These are phyloP conservation scores for Elsinoe perseae DNA, from an alignment of 2,329 filamentous ascomycete genomes.

Conservation along the genomic window DNA sequence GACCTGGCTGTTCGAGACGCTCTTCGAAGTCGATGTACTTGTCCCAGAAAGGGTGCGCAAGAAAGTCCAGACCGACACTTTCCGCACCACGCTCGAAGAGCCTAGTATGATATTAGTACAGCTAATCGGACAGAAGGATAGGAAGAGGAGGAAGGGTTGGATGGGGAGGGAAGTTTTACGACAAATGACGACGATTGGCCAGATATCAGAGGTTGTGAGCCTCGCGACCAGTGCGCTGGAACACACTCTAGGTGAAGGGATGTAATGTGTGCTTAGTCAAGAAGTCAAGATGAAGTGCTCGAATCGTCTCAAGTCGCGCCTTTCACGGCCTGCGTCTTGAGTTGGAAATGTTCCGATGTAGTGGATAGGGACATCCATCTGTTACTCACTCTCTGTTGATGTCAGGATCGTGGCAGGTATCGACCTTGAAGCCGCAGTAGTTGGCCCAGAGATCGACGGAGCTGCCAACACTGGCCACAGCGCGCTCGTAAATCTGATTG, in stretches of 20 bases:
- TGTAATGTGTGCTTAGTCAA: neutral
- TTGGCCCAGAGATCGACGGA: slow-evolving; percentile 97
- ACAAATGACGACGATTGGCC: slow-evolving; percentile 3
- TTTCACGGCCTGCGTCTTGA: slow-evolving; percentile 14
- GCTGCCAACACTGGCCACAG: slow-evolving; percentile 82
- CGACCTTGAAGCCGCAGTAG: slow-evolving; percentile 96
- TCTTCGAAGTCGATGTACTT: slow-evolving; percentile 98
- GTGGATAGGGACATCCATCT: slow-evolving; percentile 56
- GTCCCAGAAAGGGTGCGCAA: slow-evolving; percentile 96
- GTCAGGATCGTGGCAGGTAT: slow-evolving; percentile 89
- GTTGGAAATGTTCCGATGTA: slow-evolving; percentile 22
- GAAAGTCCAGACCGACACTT: slow-evolving; percentile 83
- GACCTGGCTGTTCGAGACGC: slow-evolving; percentile 73
- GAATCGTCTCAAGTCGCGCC: slow-evolving; percentile 12
- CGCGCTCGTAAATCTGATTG: slow-evolving; percentile 80
- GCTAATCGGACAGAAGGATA: neutral
- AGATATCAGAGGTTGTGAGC: neutral
- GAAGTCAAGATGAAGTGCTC: neutral
- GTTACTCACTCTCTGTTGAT: slow-evolving; percentile 98
- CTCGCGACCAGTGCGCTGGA: neutral
- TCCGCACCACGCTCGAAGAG: slow-evolving; percentile 85
- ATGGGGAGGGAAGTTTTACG: slow-evolving; percentile 12
- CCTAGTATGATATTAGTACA: slow-evolving; percentile 40
- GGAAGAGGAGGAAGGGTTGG: slow-evolving; percentile 16
- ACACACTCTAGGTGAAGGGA: neutral